These are phyloP conservation scores for Ceratonia siliqua DNA, from an alignment of 306 rosid species.

Conservation along the genomic window DNA sequence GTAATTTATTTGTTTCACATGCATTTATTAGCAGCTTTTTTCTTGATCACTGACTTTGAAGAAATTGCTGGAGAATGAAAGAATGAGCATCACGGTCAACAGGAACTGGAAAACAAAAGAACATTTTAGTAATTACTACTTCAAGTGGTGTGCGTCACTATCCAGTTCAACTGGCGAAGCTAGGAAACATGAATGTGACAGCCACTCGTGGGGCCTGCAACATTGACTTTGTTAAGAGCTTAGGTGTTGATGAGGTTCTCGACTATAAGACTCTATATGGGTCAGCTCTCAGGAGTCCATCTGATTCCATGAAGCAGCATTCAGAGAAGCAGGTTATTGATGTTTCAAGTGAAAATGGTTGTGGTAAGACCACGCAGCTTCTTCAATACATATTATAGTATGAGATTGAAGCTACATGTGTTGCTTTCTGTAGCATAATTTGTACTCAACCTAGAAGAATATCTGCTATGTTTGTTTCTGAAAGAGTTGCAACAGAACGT, in stretches of 20 bases:
- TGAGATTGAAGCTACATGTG: constrained; percentile 74
- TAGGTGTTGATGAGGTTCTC: constrained; percentile 79
- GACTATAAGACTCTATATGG: constrained; percentile 70
- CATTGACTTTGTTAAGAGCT: constrained; percentile 55
- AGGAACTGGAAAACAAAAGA: constrained; percentile 48
- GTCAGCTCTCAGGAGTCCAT: constrained; percentile 60
- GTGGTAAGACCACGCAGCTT: constrained; percentile 98
- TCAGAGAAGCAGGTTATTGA: constrained; percentile 81
- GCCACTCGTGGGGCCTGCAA: constrained; percentile 78
- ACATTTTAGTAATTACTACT: constrained; percentile 60
- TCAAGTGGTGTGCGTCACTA: constrained; percentile 65
- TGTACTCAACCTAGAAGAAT: constrained; percentile 98
- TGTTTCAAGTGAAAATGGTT: constrained; percentile 96
- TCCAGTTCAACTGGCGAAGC: constrained; percentile 73
- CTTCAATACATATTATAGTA: constrained; percentile 94
- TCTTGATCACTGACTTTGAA: no score
- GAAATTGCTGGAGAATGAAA: no score
- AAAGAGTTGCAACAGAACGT: constrained; percentile 94
- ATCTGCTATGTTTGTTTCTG: constrained; percentile 98
- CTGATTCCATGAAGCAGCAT: no score
- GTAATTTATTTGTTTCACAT: no score
- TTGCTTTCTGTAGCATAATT: constrained; percentile 80
- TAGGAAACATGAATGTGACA: constrained; percentile 59
- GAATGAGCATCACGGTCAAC: no score
- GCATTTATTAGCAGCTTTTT: no score